These are phyloP conservation scores for Melastoma malabathricum DNA, from an alignment of 345 rosid genomes.

Conservation along the genomic window DNA sequence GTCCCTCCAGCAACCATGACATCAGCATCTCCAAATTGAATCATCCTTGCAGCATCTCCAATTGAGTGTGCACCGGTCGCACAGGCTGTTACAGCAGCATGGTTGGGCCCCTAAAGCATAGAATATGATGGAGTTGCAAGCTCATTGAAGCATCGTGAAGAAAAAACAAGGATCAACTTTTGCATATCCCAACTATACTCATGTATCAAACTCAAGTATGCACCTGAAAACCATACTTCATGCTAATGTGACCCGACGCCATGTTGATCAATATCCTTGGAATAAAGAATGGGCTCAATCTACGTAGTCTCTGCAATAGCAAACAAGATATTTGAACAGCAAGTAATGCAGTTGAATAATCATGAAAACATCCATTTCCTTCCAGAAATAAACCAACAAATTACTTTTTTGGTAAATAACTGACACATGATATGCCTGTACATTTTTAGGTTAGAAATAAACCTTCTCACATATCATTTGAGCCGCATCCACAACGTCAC, in stretches of 20 bases:
- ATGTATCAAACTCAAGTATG: conserved; percentile 2
- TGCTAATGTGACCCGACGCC: conserved; percentile 98
- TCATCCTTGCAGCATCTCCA: conserved; percentile 95
- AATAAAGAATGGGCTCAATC: conserved; percentile 91
- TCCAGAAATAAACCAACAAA: not conserved
- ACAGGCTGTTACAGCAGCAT: conserved; percentile 98
- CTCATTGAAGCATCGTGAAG: too few species aligned
- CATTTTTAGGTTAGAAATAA: conserved; percentile 4
- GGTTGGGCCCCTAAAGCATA: conserved; percentile 81
- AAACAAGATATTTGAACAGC: conserved; percentile 7
- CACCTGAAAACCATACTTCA: conserved; percentile 93
- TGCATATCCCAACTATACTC: too few species aligned
- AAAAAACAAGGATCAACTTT: too few species aligned
- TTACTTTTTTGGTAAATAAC: too few species aligned
- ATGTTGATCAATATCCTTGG: conserved; percentile 90
- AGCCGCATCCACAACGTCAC: conserved; percentile 73
- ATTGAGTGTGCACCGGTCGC: conserved; percentile 97
- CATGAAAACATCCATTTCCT: too few species aligned
- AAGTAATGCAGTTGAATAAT: too few species aligned
- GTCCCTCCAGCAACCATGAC: conserved; percentile 97
- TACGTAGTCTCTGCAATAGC: conserved; percentile 55
- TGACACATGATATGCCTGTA: not conserved
- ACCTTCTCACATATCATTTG: conserved; percentile 87
- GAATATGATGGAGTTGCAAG: not conserved
- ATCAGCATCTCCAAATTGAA: conserved; percentile 92